Evolutionary conservation across 23 red algal species (phyloP), one percentile per base, ranked within the genome.

Genomic region (Pyropia haitanensis): DNA sequence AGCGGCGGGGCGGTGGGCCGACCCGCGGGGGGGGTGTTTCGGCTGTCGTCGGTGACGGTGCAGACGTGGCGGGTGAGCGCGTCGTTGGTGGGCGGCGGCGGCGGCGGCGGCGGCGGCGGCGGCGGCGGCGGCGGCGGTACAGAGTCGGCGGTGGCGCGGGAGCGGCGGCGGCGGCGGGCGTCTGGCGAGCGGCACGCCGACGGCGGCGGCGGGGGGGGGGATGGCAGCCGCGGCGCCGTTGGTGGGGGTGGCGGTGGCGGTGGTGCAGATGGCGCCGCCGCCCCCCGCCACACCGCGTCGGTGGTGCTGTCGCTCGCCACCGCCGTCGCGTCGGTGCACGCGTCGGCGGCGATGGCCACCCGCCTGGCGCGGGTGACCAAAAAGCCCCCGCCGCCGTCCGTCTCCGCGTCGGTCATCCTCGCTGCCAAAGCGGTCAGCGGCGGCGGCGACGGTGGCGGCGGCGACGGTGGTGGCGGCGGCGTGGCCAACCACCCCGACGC

Each of bases 321-420:
- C 26, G 83, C 83, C 33, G 27, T 71, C 52, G 73, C 61, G 30
- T 53, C 58, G 63, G 64, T 68, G 1, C 30, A 50, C 25, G 83
- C 72, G 14, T 63, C 83, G 17, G 25, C 65, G 28, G 30, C 29
- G 14, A 71, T 79, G 39, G 56, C 23, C 33, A 54, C 61, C 25
- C 73, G 60, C 39, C 68, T 88, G 34, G 51, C 54, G 44, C 83
- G 83, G 19, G 83, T 88, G 17, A 88, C 83, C 17, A 88, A 88
- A 32, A 88, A 88, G 64, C 65, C 49, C 19, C 60, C 73, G 8
- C 71, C 72, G 0, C 60, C 67, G 17, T 22, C 67, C 20, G 54
- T 88, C 13, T 60, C 62, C n/a, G 59, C 76, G 66, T 51, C 70
- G 61, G 58, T 88, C 49, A 67, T 88, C 61, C 60, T 72, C 30